Evolutionary conservation across 2,329 filamentous ascomycete genomes (phyloP), one percentile per base, ranked within the genome.

Genomic region (Ceratocystis diversiconidia): DNA sequence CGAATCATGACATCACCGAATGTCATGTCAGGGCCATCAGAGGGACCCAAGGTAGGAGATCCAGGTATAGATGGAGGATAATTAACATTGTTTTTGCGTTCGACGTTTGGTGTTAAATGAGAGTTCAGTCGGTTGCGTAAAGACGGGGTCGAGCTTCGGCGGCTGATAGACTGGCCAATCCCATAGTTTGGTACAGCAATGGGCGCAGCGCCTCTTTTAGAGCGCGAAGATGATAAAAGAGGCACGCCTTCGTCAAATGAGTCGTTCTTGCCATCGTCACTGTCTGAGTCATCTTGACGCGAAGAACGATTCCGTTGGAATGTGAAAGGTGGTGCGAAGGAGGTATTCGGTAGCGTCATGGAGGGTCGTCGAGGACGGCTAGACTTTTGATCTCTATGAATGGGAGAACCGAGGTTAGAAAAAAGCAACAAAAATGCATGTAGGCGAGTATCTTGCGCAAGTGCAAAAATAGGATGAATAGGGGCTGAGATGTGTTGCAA

Each of bases 1-100:
- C 85, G 79, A 65, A 90, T 82, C 82, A 91, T 86, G 69, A 87
- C 79, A 75, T 87, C 85, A n/a, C 82, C 82, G 70, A 86, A 85
- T 68, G 77, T 82, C 74, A 86, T 78, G 44, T 82, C 79, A 65
- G 79, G 73, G 41, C 77, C 77, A 66, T 81, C 78, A 0, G 73
- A 70, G 0, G 79, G 74, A 1, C 80, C 80, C 66, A 85, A 75
- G 1, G 74, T 74, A 1, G 85, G 85, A 6, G 83, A 84, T 0
- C 81, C 82, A 1, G 85, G 85, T 59, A 88, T 78, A 0, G 86
- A 88, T 0, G 85, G 86, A 2, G 85, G 85, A 68, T 87, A 85
- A 70, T 88, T 88, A 68, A 88, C 75, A 74, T 86, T 83, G 70
- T 84, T 85, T 66, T 75, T 41, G n/a, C 66, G 63, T 30, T 67